Base-by-base conservation (phyloP, 139 green algal genomes). In the Trebouxia sp. region DNA sequence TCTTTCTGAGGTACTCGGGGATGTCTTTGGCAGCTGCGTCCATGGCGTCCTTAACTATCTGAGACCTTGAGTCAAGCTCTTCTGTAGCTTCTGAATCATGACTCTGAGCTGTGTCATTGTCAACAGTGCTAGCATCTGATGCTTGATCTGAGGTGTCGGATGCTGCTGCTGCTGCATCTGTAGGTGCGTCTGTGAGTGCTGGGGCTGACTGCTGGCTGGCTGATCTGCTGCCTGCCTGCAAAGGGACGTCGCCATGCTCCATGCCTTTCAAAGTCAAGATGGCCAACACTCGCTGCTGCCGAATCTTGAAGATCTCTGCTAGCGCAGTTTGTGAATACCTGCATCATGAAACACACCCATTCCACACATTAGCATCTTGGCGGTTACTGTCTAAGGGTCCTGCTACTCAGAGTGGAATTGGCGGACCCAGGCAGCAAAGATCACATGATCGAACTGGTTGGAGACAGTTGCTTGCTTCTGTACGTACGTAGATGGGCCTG, bases 221-320 rank as follows among this genome's bases (percentile, higher is more conserved):
- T 4, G 35, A 39, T 10, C 6, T 45, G 8, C 37, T 39, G 30
- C 30, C 30, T 50, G 43, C 6, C 3, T 51, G 20, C 6, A 53
- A 12, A 24, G 69, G 39, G 6, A 82, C 82, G 26, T 82, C 62
- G 62, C 62, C 45, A 37, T 70, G n/a, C 75, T 84, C 75, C 45
- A 84, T 75, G 74, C 84, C 37, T 76, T 92, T 90, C 5, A 93
- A 82, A 8, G 83, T 84, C 5, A 93, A 41, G 79, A 93, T 93
- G 32, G 88, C 89, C 83, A 91, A 84, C 26, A 91, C 88, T 0
- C 89, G 81, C 84, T 93, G 88, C 80, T 87, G 76, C 4, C 89
- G 82, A 53, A 93, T 85, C 10, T 75, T 45, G 77, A 90, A 93
- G 42, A 81, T 43, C 11, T 77, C 43, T 6, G 89, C 86, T 11